Percentiles rank a stretch among this genome's conserved stretches.
Conservation (phyloP, 495 filamentous ascomycete species). For the Neurospora sp. region DNA sequence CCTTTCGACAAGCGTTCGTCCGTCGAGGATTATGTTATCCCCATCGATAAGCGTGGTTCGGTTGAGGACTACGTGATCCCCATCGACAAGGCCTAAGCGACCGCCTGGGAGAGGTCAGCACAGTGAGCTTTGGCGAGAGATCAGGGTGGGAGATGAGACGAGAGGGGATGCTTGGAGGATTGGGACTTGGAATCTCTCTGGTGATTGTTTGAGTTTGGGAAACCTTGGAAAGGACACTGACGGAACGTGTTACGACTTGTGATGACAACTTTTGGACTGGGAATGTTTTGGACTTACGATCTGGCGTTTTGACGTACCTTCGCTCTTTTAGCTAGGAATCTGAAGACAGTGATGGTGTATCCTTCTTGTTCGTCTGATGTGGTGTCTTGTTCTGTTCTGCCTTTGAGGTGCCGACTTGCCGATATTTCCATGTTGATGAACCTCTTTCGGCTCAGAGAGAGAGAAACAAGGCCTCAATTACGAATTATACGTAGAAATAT, state of each 20-base stretch:
- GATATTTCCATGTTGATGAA: background rate
- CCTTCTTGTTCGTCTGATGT: background rate
- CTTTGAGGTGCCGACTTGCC: background rate
- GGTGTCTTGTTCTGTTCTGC: background rate
- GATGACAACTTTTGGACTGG: background rate
- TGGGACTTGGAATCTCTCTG: background rate
- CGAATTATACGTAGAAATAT: no score
- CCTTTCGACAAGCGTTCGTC: background rate
- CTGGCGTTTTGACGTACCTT: background rate
- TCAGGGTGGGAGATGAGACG: background rate
- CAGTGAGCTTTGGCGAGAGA: background rate
- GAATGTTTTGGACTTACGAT: background rate
- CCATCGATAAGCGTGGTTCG: background rate
- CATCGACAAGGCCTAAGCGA: background rate
- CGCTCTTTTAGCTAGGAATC: background rate
- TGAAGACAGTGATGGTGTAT: background rate
- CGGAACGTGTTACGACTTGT: background rate
- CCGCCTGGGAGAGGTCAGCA: background rate
- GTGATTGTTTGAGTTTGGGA: background rate
- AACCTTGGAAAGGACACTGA: background rate
- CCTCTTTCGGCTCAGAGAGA: background rate
- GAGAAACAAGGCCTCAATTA: no score
- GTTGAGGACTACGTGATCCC: slow-evolving; percentile 1
- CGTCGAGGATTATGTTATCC: background rate
- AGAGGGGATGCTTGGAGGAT: background rate